A percentile compares a stretch with the other conserved stretches of the same genome.
These are phyloP conservation scores for Triticum timopheevii DNA, from an alignment of 176 grass and related monocot genomes.

Conservation along the genomic window DNA sequence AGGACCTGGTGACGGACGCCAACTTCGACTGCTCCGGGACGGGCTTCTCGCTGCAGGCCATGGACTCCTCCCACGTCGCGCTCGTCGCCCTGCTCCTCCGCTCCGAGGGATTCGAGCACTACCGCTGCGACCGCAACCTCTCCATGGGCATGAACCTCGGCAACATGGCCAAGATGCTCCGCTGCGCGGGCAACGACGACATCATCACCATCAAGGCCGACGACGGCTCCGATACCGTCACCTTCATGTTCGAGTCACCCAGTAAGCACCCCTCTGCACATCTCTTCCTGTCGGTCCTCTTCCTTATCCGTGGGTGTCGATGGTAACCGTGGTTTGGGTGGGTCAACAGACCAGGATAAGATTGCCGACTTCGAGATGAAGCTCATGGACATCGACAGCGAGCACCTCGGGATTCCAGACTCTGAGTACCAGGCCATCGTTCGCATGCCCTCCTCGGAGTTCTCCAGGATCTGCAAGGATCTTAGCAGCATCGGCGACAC, in stretches of 20 bases:
- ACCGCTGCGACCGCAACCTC: slow-evolving; percentile 98
- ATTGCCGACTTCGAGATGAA: slow-evolving; percentile 97
- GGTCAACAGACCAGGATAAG: slow-evolving; percentile 78
- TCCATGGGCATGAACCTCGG: slow-evolving; percentile 97
- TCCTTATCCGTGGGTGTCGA: no score
- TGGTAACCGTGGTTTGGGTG: not conserved
- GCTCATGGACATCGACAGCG: slow-evolving; percentile 92
- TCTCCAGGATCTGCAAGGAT: slow-evolving; percentile 88
- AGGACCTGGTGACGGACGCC: slow-evolving; percentile 84
- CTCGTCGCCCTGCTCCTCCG: slow-evolving; percentile 87
- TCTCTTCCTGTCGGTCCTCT: not conserved
- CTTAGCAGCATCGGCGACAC: slow-evolving; percentile 91
- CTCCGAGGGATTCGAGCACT: slow-evolving; percentile 96
- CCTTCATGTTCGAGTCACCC: slow-evolving; percentile 97
- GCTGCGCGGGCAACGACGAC: slow-evolving; percentile 82
- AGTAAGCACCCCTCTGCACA: slow-evolving; percentile 20
- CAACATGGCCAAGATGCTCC: slow-evolving; percentile 99
- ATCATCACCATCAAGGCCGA: slow-evolving; percentile 99
- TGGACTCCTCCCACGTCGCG: slow-evolving; percentile 96
- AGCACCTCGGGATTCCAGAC: slow-evolving; percentile 86
- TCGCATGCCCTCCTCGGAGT: slow-evolving; percentile 78
- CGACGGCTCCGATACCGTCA: slow-evolving; percentile 85
- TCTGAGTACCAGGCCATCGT: slow-evolving; percentile 94
- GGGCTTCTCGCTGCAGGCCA: slow-evolving; percentile 96
- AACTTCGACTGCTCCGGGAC: slow-evolving; percentile 97